Base-by-base conservation (phyloP, 768 basidiomycete species). In the Plicaturopsis crispa region DNA sequence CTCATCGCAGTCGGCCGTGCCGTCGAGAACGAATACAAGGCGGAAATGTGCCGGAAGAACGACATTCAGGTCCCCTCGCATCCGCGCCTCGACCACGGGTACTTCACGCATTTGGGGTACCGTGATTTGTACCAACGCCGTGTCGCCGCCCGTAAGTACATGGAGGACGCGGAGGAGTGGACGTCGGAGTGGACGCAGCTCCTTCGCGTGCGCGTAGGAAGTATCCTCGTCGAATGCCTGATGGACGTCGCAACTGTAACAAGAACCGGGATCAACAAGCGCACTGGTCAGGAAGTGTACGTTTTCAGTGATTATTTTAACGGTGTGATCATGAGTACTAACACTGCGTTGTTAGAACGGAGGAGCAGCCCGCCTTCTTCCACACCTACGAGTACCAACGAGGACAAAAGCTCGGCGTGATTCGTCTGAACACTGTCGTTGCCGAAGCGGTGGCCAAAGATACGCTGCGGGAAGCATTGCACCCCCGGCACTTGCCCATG, bases 401-500 rank as follows among this genome's bases (percentile, higher is more conserved):
- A n/a, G 92, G 94, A 1, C 80, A 80, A 45, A 94, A 91, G 55
- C 71, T 96, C n/a, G 94, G 94, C 20, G 77, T 97, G 16, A 81
- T 98, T 55, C 79, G 79, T 53, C 61, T 94, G 42, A 94, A 97
- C 56, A 79, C 83, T 1, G 77, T 70, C 4, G 83, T 98, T 4
- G 66, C 80, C 3, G 78, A 84, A 11, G 74, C 84, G 3, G 64
- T 98, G 39, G 78, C 87, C 3, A 78, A 75, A 41, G 93, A 97
- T 43, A 68, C 61, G 28, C 52, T 92, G 14, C 62, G 67, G 10
- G 72, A 79, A 38, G 75, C 84, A 0, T 66, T 97, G 13, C 91
- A 94, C 60, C 92, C 94, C 12, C 86, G 92, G 2, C 88, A 94
- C 58, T 70, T 99, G 17, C 94, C 94, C 6, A 99, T 98, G 96